Evolutionary conservation across 2,329 filamentous ascomycete species (phyloP), one percentile per base, ranked within the genome.

Genomic region (Arthrobotrys musiformis): DNA sequence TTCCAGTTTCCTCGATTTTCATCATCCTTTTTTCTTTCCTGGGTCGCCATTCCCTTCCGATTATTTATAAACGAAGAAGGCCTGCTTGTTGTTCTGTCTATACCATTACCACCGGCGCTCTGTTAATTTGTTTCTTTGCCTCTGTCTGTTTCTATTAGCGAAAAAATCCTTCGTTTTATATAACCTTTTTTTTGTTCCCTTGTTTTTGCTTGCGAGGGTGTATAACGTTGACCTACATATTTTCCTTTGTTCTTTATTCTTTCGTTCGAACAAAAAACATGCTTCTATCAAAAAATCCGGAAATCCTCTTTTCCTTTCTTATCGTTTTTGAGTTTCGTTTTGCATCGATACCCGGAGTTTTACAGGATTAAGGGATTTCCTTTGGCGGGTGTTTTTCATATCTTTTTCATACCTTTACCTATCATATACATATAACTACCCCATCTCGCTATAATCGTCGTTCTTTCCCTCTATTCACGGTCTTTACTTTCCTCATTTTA

Each of bases 281-380:
- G 26, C 2, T 35, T 54, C 44, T 40, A 44, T 58, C 40, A 72
- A 69, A 68, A 62, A 22, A 66, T 33, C 68, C 68, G 64, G 63
- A 44, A 48, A 50, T 74, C 62, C 5, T 19, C 9, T 24, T 30
- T 30, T 22, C 17, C 24, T 6, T 37, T 37, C 35, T 52, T 35
- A 5, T 35, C 5, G 5, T 35, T 8, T 46, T 46, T 24, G 4
- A n/a, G 8, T n/a, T 64, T 64, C 44, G 9, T 17, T 35, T 64
- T 40, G 72, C 72, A 76, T 76, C 56, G 72, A 76, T 76, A 76
- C 72, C 72, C 72, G 72, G 72, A 76, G 72, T 76, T 76, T 46
- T 74, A 68, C n/a, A 70, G 54, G 54, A 46, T 15, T 75, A 56
- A 9, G 40, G 66, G 42, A 58, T 69, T 24, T n/a, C n/a, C 9